Conservation (phyloP, 768 basidiomycete genomes). For the Leccinellum albellum region DNA sequence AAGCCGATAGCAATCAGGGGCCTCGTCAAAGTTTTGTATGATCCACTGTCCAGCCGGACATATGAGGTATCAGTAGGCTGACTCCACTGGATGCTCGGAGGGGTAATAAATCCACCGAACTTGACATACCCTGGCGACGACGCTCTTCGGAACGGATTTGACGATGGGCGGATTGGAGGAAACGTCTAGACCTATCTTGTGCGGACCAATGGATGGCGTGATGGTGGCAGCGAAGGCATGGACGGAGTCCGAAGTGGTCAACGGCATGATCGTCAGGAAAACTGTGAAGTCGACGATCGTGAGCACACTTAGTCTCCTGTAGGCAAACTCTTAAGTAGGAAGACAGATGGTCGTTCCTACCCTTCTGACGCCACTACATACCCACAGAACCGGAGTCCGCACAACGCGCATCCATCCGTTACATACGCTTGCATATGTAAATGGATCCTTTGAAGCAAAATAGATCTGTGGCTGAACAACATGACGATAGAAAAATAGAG, state of each 20-base stretch:
- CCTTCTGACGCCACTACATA: no score
- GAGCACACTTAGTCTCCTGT: no score
- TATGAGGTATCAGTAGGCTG: no score
- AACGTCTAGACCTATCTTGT: neutral
- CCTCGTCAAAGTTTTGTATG: slow-evolving; percentile 4
- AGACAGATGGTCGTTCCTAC: no score
- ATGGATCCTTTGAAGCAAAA: neutral
- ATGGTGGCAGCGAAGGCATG: slow-evolving; percentile 1
- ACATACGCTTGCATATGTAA: neutral
- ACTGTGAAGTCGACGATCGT: neutral
- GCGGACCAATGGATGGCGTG: no score
- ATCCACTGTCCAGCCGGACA: slow-evolving; percentile 3
- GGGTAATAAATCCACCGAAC: no score
- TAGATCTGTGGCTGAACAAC: neutral
- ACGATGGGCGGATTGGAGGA: neutral
- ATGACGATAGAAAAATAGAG: neutral
- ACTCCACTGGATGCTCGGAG: no score
- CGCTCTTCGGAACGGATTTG: slow-evolving; percentile 2
- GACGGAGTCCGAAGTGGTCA: neutral
- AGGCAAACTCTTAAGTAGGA: no score
- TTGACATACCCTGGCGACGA: neutral
- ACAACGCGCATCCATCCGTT: no score
- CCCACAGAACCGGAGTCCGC: no score
- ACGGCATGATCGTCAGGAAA: neutral
- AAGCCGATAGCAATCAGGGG: slow-evolving; percentile 6